Evolutionary conservation across 352 stramenopile genomes (phyloP), one percentile per base, ranked within the genome.

Genomic region (Aphanomyces cochlioides): DNA sequence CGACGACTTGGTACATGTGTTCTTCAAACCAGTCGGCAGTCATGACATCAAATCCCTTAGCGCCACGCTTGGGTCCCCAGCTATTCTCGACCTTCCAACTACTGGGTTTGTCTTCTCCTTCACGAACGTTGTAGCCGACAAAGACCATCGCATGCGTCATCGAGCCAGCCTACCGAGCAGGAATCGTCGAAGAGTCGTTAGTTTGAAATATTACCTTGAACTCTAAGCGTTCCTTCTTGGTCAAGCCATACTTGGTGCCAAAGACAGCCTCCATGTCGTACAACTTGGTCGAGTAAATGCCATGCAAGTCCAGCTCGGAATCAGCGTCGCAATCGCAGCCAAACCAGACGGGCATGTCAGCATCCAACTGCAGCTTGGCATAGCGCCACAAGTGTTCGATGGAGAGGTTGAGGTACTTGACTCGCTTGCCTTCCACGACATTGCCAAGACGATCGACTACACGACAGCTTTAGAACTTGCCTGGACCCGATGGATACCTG

Each of bases 61-160:
- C 57, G n/a, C 66, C 72, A 13, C 58, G 60, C 58, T 68, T 58
- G 34, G 10, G 36, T 8, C 72, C 19, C 56, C 72, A 78, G 45
- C 66, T 75, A 68, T 78, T 78, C 41, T 78, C 71, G 10, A 78
- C 68, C 38, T 72, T 67, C 71, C 71, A 78, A 15, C 13, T 28
- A 8, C 17, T 12, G 5, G 65, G 58, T 36, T 36, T 21, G 6
- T 57, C 59, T 7, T 45, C 12, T 15, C 61, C 67, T 1, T 36
- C 7, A 5, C 1, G 5, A 13, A 38, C 54, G 56, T 77, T 64
- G 71, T 77, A 76, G n/a, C 71, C 74, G 10, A 72, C 74, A 47
- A 78, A 74, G 3, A 73, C 53, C 74, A 78, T 78, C 7, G 74
- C 74, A 59, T 78, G 74, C n/a, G 56, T 77, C 74, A 78, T 78